Percentiles rank a stretch among this genome's conserved stretches.
phyloP scores from a whole-genome alignment of 345 rosid genomes.

The Turritis glabra region DNA sequence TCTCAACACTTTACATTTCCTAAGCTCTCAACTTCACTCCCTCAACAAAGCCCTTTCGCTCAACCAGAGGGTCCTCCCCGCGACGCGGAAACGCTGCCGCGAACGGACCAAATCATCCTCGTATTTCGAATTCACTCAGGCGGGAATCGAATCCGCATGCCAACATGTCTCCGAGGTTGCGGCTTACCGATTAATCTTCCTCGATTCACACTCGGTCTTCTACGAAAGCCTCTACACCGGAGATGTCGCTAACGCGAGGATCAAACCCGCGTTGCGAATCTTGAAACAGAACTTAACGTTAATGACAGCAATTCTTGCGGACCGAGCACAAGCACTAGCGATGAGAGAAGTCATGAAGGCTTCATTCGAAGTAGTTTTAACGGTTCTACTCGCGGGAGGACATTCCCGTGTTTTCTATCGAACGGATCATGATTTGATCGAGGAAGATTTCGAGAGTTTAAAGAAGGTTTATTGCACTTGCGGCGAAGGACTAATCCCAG shows the following conservation, averaged over 20 bases:
- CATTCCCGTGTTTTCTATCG: slow-evolving; percentile 50
- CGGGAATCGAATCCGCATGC: slow-evolving; percentile 64
- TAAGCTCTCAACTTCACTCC: slow-evolving; percentile 71
- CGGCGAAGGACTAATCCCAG: slow-evolving; percentile 69
- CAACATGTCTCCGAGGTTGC: slow-evolving; percentile 92
- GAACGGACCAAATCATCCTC: slow-evolving; percentile 41
- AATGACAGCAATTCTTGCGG: slow-evolving; percentile 62
- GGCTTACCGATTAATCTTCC: slow-evolving; percentile 70
- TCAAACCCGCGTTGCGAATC: slow-evolving; percentile 55
- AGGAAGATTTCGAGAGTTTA: slow-evolving; percentile 69
- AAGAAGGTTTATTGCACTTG: slow-evolving; percentile 64
- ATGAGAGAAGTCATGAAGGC: slow-evolving; percentile 81
- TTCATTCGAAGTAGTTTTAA: slow-evolving; percentile 65
- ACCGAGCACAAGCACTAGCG: slow-evolving; percentile 66
- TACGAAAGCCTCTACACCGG: slow-evolving; percentile 69
- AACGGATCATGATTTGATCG: slow-evolving; percentile 54
- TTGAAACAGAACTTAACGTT: slow-evolving; percentile 75
- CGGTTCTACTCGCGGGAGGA: slow-evolving; percentile 82
- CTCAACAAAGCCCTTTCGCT: slow-evolving; percentile 76
- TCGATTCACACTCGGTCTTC: slow-evolving; percentile 64
- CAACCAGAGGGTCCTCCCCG: slow-evolving; percentile 55
- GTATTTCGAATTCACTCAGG: slow-evolving; percentile 57
- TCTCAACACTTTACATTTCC: slow-evolving; percentile 82
- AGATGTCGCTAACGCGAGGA: slow-evolving; percentile 59
- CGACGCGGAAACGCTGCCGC: slow-evolving; percentile 43